phyloP scores from a whole-genome alignment of 139 green algal species.

The Haematococcus lacustris region DNA sequence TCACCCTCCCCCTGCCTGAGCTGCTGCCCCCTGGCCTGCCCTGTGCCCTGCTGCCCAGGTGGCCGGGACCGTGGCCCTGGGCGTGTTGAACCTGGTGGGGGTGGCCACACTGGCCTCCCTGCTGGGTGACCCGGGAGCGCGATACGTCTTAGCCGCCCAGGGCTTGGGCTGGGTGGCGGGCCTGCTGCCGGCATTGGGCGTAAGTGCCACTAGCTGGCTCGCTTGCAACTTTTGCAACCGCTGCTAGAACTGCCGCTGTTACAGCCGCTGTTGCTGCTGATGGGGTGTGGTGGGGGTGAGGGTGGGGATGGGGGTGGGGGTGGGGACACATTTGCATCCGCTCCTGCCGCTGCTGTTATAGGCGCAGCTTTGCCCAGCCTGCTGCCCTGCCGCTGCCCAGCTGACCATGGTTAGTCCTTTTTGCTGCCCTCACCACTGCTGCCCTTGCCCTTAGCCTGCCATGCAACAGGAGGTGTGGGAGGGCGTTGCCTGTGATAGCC shows the following conservation, averaged over 20 bases:
- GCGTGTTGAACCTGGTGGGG: slow-evolving; percentile 78
- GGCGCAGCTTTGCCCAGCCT: too few relatives aligned
- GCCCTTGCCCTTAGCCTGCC: neutral
- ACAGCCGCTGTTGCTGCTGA: too few relatives aligned
- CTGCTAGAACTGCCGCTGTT: too few relatives aligned
- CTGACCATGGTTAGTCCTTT: too few relatives aligned
- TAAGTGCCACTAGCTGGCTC: neutral
- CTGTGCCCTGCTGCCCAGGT: too few relatives aligned
- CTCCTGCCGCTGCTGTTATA: neutral
- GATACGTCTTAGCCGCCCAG: slow-evolving; percentile 1
- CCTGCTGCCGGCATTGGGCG: slow-evolving; percentile 11
- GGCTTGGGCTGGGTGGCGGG: slow-evolving; percentile 20
- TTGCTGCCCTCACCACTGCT: neutral
- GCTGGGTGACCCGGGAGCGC: slow-evolving; percentile 21
- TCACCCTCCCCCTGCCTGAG: too few relatives aligned
- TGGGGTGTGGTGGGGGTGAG: neutral
- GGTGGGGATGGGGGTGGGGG: neutral
- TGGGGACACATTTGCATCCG: neutral
- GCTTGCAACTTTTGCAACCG: too few relatives aligned
- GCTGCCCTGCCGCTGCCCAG: too few relatives aligned
- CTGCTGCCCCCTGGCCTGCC: too few relatives aligned
- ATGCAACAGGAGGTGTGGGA: too few relatives aligned
- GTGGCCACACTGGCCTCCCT: slow-evolving; percentile 56
- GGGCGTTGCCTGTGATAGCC: neutral
- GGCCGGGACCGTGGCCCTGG: slow-evolving; percentile 47